Evolutionary conservation across 495 filamentous ascomycete species (phyloP), one percentile per base, ranked within the genome.

Genomic region (Antarctomyces pellizariae): DNA sequence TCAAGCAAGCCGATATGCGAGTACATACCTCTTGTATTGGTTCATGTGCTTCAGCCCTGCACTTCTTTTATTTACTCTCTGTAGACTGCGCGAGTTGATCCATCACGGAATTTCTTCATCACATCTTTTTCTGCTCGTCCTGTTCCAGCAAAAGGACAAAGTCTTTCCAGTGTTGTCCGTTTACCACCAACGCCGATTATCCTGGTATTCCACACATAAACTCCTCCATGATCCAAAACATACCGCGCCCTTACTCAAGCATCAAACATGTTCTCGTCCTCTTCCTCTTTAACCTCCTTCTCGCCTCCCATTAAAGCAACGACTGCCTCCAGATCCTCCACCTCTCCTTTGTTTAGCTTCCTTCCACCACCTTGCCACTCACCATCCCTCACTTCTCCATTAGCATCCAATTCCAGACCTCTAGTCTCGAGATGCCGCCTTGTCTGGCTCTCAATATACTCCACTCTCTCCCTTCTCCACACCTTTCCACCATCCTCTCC

Each of bases 391-490:
- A 70, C 53, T 39, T 61, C 64, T 7, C 67, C 67, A 21, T 54
- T 37, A 13, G 42, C 41, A 1, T 57, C 62, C 23, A 72, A 38
- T 47, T 67, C 58, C 34, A 71, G 34, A 5, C 64, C 62, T 25
- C 58, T 38, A 8, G 43, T 49, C 46, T 67, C 57, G 23, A 71
- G 43, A 45, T 70, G 62, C 24, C 52, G 49, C 17, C 58, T 44
- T 12, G 63, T 57, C 31, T 77, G 62, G 29, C 57, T 56, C 48
- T 89, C 78, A 24, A 86, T 69, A 48, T 86, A 89, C 36, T 71
- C 64, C 26, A 65, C 52, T 33, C 78, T 49, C 40, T 77, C 49
- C 51, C 51, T 61, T 50, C 45, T 42, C 58, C 45, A 64, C 28
- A 35, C 53, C 45, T 51, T 59, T 31, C 37, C 29, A 13, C 39